Base-by-base conservation (phyloP, 106 monocot genomes). In the Cymbidium sinense region DNA sequence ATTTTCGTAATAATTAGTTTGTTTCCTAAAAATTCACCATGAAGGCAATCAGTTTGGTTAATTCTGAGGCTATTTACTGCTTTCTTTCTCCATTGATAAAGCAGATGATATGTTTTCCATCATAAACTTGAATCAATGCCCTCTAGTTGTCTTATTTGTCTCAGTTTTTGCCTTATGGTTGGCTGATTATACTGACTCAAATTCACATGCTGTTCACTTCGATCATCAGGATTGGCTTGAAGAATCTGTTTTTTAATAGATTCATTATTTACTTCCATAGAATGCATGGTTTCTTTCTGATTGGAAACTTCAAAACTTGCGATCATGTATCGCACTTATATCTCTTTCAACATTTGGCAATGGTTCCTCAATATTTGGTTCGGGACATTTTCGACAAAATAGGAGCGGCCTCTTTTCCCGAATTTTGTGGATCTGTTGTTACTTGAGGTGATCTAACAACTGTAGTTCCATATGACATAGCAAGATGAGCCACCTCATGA, bases 191-290 rank as follows among this genome's bases (percentile, higher is more conserved):
- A 2, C 20, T 71, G 7, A 71, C 7, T n/a, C 18, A 20, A 43
- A 74, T 43, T 28, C 43, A 27, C 27, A 74, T 28, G 43, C 44
- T 35, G 13, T 27, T 25, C 44, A 2, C 28, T 35, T 43, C 12
- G 44, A 74, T 44, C 44, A 27, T 33, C 74, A 74, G 74, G 25
- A 74, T 44, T 43, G 44, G 13, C 19, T 74, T 43, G 74, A 74
- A 47, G 12, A 23, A 74, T 3, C 44, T 25, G 44, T 21, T 74
- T 44, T 25, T 43, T n/a, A 13, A 43, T 25, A 43, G 41, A 28
- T 44, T 28, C 74, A 27, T 74, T 39, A 39, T 39, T 36, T 74
- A 28, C 43, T 44, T 74, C 74, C 41, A 74, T 44, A 74, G 74
- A 74, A 74, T 44, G 43, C 21, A 11, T 44, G 0, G 2, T 43